Conservation (phyloP, 225 moss, liverwort and hornwort species). For the Sphagnum contortum region DNA sequence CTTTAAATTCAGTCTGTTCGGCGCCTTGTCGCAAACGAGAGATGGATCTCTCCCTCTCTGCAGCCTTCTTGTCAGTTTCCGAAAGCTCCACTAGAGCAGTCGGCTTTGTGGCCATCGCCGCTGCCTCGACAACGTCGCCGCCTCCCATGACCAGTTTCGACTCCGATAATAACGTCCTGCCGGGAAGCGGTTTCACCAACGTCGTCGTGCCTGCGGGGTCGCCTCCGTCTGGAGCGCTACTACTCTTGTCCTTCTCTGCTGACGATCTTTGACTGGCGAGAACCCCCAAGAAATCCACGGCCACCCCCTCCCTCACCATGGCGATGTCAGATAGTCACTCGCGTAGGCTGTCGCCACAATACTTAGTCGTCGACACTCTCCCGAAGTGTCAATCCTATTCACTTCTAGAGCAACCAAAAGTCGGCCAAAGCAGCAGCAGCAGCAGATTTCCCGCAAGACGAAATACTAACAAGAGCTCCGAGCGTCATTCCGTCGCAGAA, state of each 20-base stretch:
- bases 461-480: too few relatives aligned
- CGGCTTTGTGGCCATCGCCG: too few relatives aligned
- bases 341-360: not conserved
- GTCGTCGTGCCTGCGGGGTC: conserved; percentile 11
- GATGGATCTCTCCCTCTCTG: conserved; percentile 5
- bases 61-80: conserved; percentile 4
- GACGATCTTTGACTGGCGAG: too few relatives aligned
- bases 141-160: conserved; percentile 4
- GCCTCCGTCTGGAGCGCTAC: not conserved
- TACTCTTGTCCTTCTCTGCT: not conserved
- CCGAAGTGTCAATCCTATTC: too few relatives aligned
- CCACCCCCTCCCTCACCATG: conserved; percentile 29
- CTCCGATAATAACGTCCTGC: not conserved
- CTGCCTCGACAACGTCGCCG: too few relatives aligned
- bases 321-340: not conserved
- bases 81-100: conserved; percentile 7
- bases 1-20: too few relatives aligned
- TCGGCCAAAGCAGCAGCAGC: too few relatives aligned
- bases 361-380: not conserved
- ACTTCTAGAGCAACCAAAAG: not conserved
- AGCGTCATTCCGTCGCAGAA: not conserved
- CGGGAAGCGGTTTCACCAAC: conserved; percentile 28
- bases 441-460: too few relatives aligned
- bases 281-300: conserved; percentile 30
- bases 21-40: not conserved